Base-by-base conservation (phyloP, 371 early-diverging fungal species). In the Mucor saturninus region DNA sequence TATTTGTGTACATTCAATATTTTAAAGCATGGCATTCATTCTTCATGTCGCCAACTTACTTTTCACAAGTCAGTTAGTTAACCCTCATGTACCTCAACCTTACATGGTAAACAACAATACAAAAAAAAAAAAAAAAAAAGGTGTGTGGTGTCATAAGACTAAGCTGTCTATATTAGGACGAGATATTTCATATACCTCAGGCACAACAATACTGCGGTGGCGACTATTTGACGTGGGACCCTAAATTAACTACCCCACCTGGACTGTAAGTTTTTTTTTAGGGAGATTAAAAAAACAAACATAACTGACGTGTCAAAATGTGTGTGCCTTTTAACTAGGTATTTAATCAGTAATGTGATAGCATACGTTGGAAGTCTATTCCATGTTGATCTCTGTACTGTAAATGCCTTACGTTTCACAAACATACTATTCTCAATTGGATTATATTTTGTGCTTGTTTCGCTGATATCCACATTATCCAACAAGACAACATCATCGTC, bases 241-340 rank as follows among this genome's bases (percentile, higher is more conserved):
- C 91, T 30, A 98, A 95, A 74, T 72, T 98, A 35, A 98, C 98
- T 5, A 98, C 98, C 28, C 98, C 97, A 37, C 98, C 98, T 21
- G 98, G 97, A 13, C 83, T 97, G 89, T 98, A 93, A 65, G n/a
- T 13, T 4, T 26, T 26, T 26, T 7, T 46, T 28, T 1, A 46
- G 5, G 26, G 5, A 21, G 4, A 3, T 43, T n/a, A 56, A 4
- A 42, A 42, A 21, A 21, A 21, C 21, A 21, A 21, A 21, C 21
- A 21, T 21, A 21, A 21, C 21, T 21, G 21, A 21, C 21, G 21
- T 21, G 21, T 21, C 21, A 21, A 21, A 21, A 21, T 21, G 21
- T 21, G 21, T 21, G 21, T 21, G 21, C 21, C 21, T 26, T 29
- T 9, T 45, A 46, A 53, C 32, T 57, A 83, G 85, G 55, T 85